Evolutionary conservation across 352 stramenopile genomes (phyloP).

Genomic region (Phytophthora citricola): DNA sequence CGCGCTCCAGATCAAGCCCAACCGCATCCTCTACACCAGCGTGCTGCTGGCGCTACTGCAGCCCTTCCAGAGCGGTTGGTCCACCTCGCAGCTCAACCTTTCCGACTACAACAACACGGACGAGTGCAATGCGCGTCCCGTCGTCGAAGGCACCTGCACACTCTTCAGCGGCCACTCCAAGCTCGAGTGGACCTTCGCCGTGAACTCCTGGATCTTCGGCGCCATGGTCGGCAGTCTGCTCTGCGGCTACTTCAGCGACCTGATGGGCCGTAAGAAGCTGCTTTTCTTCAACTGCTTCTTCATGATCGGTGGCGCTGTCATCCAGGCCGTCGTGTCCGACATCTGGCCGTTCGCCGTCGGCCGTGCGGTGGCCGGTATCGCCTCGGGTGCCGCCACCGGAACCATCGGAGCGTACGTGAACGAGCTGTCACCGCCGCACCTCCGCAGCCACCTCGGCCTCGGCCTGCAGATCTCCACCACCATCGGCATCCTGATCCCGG

Average conservation of each 20-base stretch:
- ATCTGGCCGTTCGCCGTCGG: constrained; percentile 43
- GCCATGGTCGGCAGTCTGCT: constrained; percentile 56
- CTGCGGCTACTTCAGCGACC: constrained; percentile 43
- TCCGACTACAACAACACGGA: constrained; percentile 58
- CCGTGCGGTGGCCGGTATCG: constrained; percentile 20
- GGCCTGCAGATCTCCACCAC: constrained; percentile 41
- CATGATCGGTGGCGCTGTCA: constrained; percentile 46
- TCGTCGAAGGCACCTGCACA: constrained; percentile 47
- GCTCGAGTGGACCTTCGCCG: constrained; percentile 31
- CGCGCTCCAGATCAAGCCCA: constrained; percentile 37
- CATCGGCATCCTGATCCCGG: constrained; percentile 34
- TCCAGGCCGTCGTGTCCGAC: constrained; percentile 40
- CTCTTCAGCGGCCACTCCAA: constrained; percentile 47
- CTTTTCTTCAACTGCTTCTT: constrained; percentile 37
- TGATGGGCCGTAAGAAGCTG: constrained; percentile 34
- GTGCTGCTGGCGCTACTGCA: constrained; percentile 46
- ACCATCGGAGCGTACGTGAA: constrained; percentile 21
- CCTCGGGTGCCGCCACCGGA: constrained; percentile 14
- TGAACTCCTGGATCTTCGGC: constrained; percentile 57
- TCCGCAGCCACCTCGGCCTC: constrained; percentile 29
- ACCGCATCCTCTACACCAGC: constrained; percentile 52
- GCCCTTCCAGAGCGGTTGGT: constrained; percentile 63
- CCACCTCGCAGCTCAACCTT: constrained; percentile 67
- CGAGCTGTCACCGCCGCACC: constrained; percentile 25
- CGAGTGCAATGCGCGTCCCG: constrained; percentile 51